Evolutionary conservation across 2,329 filamentous ascomycete genomes (phyloP).

Genomic region (Madurella fahalii): DNA sequence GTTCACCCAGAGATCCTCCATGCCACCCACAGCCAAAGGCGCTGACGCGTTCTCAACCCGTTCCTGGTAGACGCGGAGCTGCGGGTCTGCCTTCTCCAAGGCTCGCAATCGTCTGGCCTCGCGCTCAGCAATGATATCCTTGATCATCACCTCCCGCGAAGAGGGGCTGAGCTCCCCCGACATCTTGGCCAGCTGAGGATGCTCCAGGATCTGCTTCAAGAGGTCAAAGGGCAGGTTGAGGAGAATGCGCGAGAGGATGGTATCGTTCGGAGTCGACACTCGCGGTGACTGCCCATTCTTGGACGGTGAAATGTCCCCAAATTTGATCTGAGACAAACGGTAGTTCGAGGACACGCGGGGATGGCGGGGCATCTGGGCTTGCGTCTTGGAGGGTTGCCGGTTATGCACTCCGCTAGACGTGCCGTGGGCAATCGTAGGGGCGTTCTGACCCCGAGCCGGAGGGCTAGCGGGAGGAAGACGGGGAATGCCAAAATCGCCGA

Average conservation of each 20-base stretch:
- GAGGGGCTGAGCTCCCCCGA: constrained; percentile 48
- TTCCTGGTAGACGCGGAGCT: constrained; percentile 18
- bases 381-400: constrained; percentile 17
- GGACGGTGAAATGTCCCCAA: constrained; percentile 28
- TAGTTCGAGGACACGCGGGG: constrained; percentile 24
- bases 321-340: constrained; percentile 28
- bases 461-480: constrained; percentile 23
- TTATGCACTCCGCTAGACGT: constrained; percentile 17
- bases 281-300: constrained; percentile 30
- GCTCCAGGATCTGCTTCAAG: constrained; percentile 63
- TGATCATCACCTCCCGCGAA: constrained; percentile 46
- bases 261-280: constrained; percentile 34
- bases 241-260: constrained; percentile 60
- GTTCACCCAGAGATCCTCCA: constrained; percentile 25
- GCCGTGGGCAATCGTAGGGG: constrained; percentile 19
- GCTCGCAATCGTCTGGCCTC: constrained; percentile 51
- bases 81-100: constrained; percentile 37
- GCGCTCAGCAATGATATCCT: constrained; percentile 51
- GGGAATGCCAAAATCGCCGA: constrained; percentile 28
- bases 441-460: constrained; percentile 3
- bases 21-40: constrained; percentile 18
- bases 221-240: constrained; percentile 66
- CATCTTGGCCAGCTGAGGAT: constrained; percentile 48
- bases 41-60: constrained; percentile 16
- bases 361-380: constrained; percentile 15